These are phyloP conservation scores for Coemansia sp. DNA, from an alignment of 192 early-diverging fungal species.

Conservation along the genomic window DNA sequence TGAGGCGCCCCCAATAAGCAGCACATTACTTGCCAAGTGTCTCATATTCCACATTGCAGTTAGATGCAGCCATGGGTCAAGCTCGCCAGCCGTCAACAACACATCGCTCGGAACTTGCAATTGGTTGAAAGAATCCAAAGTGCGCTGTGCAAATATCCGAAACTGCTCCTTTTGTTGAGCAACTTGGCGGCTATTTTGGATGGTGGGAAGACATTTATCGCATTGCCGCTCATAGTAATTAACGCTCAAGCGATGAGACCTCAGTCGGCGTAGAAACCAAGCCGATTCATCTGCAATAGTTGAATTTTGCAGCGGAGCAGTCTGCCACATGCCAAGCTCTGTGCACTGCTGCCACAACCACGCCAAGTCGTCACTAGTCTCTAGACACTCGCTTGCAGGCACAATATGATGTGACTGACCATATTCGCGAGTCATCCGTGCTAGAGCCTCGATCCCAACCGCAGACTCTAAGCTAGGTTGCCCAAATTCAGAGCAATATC, in stretches of 20 bases:
- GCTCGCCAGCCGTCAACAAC: constrained; percentile 23
- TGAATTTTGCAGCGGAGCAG: constrained; percentile 16
- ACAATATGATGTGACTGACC: neutral
- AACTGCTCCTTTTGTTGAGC: constrained; percentile 3
- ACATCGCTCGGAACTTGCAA: neutral
- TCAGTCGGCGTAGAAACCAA: constrained; percentile 15
- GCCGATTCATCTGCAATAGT: neutral
- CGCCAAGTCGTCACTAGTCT: constrained; percentile 9
- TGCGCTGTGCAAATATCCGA: constrained; percentile 12
- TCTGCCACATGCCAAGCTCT: constrained; percentile 43
- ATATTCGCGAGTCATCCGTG: constrained; percentile 2
- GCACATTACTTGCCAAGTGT: neutral
- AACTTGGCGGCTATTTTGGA: neutral
- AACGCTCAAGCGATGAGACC: constrained; percentile 20
- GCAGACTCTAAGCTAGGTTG: neutral
- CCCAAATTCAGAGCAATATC: constrained; percentile 11
- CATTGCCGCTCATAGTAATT: constrained; percentile 19
- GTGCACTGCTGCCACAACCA: constrained; percentile 50
- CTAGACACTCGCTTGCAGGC: constrained; percentile 1
- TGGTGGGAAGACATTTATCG: constrained; percentile 11
- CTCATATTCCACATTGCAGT: neutral
- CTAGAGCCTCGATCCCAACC: neutral
- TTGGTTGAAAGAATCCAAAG: neutral
- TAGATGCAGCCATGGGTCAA: constrained; percentile 32
- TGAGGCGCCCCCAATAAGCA: constrained; percentile 17